A percentile compares a stretch with the other conserved stretches of the same genome.
Conservation (phyloP, 2,329 filamentous ascomycete species). For the Cordyceps sp. region DNA sequence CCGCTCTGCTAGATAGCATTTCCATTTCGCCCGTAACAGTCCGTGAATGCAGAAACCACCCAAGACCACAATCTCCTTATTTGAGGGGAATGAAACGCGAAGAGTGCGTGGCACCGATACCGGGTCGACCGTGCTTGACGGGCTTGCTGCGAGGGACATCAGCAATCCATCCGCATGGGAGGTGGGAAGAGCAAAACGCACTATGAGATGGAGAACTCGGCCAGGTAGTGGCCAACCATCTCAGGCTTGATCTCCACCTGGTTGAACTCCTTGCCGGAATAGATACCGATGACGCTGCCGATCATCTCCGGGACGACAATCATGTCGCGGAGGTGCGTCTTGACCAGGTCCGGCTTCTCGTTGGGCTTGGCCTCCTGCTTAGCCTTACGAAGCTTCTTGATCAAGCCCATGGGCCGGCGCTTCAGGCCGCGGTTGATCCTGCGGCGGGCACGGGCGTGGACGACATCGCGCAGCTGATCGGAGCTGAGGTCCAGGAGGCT, state of each 20-base stretch:
- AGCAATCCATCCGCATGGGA: conserved; percentile 16
- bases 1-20: conserved; percentile 36
- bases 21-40: conserved; percentile 39
- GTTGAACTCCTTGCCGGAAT: conserved; percentile 99
- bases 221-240: conserved; percentile 99
- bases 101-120: conserved; percentile 99
- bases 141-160: conserved; percentile 60
- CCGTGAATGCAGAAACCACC: conserved; percentile 42
- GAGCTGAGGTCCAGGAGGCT: conserved; percentile 98
- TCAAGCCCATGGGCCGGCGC: conserved; percentile 99
- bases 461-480: conserved; percentile 97
- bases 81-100: conserved; percentile 99
- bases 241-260: conserved; percentile 99
- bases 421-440: conserved; percentile 99
- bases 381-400: conserved; percentile 99
- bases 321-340: conserved; percentile 99
- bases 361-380: conserved; percentile 99
- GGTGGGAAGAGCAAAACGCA: conserved; percentile 34
- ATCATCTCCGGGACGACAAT: conserved; percentile 99
- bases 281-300: conserved; percentile 94
- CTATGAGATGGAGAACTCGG: conserved; percentile 99
- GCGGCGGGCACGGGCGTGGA: conserved; percentile 95
- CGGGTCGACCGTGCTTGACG: conserved; percentile 99
- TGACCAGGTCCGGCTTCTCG: conserved; percentile 99
- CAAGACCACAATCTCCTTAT: conserved; percentile 53